Conservation (phyloP, 768 basidiomycete species). For the Hypholoma fasciculare region DNA sequence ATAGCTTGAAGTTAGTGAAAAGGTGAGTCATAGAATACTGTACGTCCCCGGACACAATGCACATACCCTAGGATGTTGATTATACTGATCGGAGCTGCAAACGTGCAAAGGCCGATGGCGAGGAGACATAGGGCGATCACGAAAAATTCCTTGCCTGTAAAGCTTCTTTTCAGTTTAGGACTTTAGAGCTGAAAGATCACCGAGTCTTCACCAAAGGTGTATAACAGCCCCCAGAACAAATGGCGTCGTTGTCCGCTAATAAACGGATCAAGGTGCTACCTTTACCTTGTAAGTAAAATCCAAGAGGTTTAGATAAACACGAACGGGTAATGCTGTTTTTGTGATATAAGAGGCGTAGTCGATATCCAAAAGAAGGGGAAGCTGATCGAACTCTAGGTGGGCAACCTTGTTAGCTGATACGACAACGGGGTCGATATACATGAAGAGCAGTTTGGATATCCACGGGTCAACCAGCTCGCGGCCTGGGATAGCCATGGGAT, state of each 20-base stretch:
- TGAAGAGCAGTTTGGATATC: constrained; percentile 41
- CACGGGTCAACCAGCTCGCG: constrained; percentile 51
- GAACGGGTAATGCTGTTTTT: constrained; percentile 11
- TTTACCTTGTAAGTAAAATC: constrained; percentile 6
- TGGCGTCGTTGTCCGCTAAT: constrained; percentile 38
- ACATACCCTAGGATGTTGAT: not conserved
- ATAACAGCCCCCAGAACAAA: constrained; percentile 45
- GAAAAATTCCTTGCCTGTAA: constrained; percentile 4
- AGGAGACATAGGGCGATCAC: constrained; percentile 24
- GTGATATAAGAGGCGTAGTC: constrained; percentile 33
- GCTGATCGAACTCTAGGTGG: constrained; percentile 46
- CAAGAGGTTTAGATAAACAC: constrained; percentile 24
- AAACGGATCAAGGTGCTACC: constrained; percentile 38
- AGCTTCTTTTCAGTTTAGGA: not conserved
- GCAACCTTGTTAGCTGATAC: constrained; percentile 37
- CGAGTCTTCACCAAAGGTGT: constrained; percentile 27
- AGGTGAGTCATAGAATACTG: too few relatives aligned
- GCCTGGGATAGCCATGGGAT: constrained; percentile 29
- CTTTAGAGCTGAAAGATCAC: not conserved
- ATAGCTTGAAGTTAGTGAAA: constrained; percentile 36
- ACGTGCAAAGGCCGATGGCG: constrained; percentile 25
- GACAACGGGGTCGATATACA: constrained; percentile 53
- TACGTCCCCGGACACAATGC: not conserved
- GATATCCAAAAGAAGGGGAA: constrained; percentile 62
- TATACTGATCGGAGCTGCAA: not conserved